These are phyloP conservation scores for Mucor lusitanicus DNA, from an alignment of 371 early-diverging fungal genomes.

Conservation along the genomic window DNA sequence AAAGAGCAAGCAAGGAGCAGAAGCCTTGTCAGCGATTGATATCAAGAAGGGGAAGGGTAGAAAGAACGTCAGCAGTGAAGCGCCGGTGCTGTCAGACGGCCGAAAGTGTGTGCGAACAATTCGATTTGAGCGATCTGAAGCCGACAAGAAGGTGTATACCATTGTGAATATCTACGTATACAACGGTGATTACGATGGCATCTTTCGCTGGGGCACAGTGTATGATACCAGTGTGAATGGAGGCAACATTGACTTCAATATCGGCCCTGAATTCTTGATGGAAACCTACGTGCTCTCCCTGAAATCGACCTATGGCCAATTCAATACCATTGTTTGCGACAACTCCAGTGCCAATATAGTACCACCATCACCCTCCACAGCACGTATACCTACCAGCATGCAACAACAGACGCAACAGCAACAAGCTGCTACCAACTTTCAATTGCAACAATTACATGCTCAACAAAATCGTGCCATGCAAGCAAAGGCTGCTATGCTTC, in stretches of 20 bases:
- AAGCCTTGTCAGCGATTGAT: slow-evolving; percentile 55
- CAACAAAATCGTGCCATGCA: slow-evolving; percentile 39
- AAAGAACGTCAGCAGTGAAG: slow-evolving; percentile 29
- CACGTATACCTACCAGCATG: slow-evolving; percentile 35
- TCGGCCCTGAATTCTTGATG: slow-evolving; percentile 62
- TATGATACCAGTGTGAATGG: slow-evolving; percentile 60
- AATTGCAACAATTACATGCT: slow-evolving; percentile 43
- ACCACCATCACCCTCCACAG: slow-evolving; percentile 48
- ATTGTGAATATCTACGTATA: slow-evolving; percentile 54
- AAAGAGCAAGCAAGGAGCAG: slow-evolving; percentile 44
- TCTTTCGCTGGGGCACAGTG: slow-evolving; percentile 62
- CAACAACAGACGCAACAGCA: slow-evolving; percentile 26
- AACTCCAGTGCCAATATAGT: slow-evolving; percentile 52
- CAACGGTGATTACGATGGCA: slow-evolving; percentile 53
- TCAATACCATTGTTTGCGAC: slow-evolving; percentile 55
- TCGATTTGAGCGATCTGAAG: slow-evolving; percentile 59
- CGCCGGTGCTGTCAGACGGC: slow-evolving; percentile 49
- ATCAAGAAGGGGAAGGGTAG: slow-evolving; percentile 55
- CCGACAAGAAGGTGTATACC: slow-evolving; percentile 54
- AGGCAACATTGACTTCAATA: slow-evolving; percentile 57
- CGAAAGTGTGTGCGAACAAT: slow-evolving; percentile 58
- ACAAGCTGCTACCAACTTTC: slow-evolving; percentile 30
- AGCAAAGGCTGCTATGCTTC: slow-evolving; percentile 31
- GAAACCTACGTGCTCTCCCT: slow-evolving; percentile 58
- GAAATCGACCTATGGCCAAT: slow-evolving; percentile 54